These are phyloP conservation scores for Trametes coccinea DNA, from an alignment of 768 basidiomycete genomes.

Conservation along the genomic window DNA sequence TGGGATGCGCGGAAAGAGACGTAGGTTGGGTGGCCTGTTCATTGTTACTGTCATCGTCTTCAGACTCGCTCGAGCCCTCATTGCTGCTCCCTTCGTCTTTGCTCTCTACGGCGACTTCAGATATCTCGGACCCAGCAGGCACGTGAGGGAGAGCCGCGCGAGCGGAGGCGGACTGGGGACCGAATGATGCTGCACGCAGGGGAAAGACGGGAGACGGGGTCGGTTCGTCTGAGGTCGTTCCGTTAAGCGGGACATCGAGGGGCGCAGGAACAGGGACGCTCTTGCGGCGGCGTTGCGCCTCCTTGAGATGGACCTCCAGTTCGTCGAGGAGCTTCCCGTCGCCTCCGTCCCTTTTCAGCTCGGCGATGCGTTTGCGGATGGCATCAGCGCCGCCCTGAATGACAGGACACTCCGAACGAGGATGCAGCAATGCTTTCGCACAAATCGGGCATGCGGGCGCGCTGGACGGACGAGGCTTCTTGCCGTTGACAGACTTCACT, in stretches of 20 bases:
- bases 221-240: neutral
- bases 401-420: conserved; percentile 50
- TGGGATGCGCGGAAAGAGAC: neutral
- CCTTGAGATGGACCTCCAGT: conserved; percentile 36
- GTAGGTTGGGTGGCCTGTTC: neutral
- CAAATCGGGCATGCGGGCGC: conserved; percentile 46
- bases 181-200: neutral
- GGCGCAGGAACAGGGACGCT: conserved; percentile 4
- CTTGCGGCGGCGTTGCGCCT: conserved; percentile 33
- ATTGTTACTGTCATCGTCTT: conserved; percentile 15
- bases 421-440: conserved; percentile 44
- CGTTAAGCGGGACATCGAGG: neutral
- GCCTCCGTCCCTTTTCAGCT: conserved; percentile 36
- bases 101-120: conserved; percentile 40
- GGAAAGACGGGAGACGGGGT: conserved; percentile 9
- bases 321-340: conserved; percentile 41
- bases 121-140: conserved; percentile 35
- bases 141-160: conserved; percentile 26
- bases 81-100: conserved; percentile 43
- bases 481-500: neutral
- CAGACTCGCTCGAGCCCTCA: conserved; percentile 34
- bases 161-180: neutral
- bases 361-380: conserved; percentile 47
- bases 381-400: conserved; percentile 44
- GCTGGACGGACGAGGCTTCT: conserved; percentile 13